Evolutionary conservation across 306 rosid genomes (phyloP).

Genomic region (Trifolium dubium): DNA sequence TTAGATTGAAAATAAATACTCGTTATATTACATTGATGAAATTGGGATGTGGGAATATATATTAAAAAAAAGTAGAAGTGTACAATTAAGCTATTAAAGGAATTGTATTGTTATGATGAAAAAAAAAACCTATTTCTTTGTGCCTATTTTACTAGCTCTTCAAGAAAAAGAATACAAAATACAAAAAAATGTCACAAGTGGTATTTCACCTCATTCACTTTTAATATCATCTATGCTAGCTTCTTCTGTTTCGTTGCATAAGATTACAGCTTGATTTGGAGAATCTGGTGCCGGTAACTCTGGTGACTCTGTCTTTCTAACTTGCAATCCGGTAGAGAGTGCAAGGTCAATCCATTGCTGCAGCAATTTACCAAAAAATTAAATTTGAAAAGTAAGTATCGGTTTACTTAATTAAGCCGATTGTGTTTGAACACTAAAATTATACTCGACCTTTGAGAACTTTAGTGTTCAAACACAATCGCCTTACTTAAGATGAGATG

Average conservation of each 20-base stretch:
- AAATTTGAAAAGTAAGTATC: not conserved
- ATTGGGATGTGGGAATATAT: conserved; percentile 35
- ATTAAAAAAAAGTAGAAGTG: not conserved
- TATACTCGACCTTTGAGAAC: conserved; percentile 12
- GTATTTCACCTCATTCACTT: conserved; percentile 57
- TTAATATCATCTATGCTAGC: conserved; percentile 61
- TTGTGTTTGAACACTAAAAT: not conserved
- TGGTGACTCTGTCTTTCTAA: conserved; percentile 57
- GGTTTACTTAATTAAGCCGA: too few species aligned
- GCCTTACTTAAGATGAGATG: conserved; percentile 20
- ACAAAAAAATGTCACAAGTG: conserved; percentile 14
- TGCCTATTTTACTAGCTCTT: conserved; percentile 42
- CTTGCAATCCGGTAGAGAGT: conserved; percentile 78
- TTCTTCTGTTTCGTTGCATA: conserved; percentile 69
- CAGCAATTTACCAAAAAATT: conserved; percentile 40
- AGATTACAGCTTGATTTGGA: conserved; percentile 58
- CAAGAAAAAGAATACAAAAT: conserved; percentile 39
- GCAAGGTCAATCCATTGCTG: conserved; percentile 99
- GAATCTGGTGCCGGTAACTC: conserved; percentile 58
- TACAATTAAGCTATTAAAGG: conserved; percentile 29
- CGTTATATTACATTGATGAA: conserved; percentile 18
- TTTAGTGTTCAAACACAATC: conserved; percentile 14
- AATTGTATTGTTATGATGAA: conserved; percentile 18
- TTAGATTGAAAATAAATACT: conserved; percentile 1
- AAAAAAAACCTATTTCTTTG: conserved; percentile 31